These are phyloP conservation scores for Nidularia sp. DNA, from an alignment of 768 basidiomycete species.

Conservation along the genomic window DNA sequence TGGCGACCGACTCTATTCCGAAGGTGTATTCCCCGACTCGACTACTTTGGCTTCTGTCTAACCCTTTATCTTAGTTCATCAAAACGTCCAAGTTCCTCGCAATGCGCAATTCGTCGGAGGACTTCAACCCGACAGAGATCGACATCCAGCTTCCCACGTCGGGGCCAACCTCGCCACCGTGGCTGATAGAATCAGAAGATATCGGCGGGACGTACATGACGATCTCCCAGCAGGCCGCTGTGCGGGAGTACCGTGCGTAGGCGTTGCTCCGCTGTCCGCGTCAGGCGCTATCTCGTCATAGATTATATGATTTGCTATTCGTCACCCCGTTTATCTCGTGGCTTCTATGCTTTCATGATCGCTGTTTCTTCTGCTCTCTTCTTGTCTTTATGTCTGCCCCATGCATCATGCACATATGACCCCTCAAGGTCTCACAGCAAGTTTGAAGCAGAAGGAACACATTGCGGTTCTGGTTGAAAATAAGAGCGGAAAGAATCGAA, in stretches of 20 bases:
- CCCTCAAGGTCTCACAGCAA: no score
- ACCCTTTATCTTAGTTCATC: conserved; percentile 58
- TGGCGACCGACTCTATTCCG: conserved; percentile 99
- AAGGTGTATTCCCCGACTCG: conserved; percentile 50
- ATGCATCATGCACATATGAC: no score
- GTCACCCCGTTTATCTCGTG: no score
- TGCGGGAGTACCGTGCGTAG: conserved; percentile 43
- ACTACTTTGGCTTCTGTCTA: neutral
- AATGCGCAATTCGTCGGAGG: conserved; percentile 74
- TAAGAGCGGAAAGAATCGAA: no score
- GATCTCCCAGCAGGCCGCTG: conserved; percentile 74
- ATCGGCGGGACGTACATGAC: conserved; percentile 84
- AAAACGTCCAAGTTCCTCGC: conserved; percentile 81
- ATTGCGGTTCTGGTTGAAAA: no score
- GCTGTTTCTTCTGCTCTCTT: no score
- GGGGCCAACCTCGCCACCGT: conserved; percentile 66
- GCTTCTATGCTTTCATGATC: no score
- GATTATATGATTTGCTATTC: no score
- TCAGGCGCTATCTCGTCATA: no score
- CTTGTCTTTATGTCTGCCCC: no score
- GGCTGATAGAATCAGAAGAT: conserved; percentile 61
- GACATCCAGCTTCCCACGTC: conserved; percentile 53
- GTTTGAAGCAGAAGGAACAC: no score
- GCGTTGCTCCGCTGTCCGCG: no score
- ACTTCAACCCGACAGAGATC: conserved; percentile 63